phyloP scores from a whole-genome alignment of 73 alveolate species.

The Uronychia setigera region DNA sequence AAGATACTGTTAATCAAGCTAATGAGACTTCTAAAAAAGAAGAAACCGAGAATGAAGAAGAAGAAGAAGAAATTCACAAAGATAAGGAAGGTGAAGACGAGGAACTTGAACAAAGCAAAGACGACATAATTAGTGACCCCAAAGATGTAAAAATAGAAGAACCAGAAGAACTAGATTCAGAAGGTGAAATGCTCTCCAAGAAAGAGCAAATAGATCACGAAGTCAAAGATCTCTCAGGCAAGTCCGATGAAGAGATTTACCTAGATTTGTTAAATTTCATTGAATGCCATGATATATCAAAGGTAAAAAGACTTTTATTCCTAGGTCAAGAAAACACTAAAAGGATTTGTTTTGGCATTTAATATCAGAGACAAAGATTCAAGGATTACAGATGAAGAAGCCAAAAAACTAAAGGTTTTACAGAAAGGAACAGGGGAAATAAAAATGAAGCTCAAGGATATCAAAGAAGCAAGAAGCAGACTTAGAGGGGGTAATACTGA shows the following conservation, averaged over 20 bases:
- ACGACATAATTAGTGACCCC: neutral
- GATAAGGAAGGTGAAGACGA: constrained; percentile 20
- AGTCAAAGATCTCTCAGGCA: neutral
- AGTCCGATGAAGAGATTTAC: neutral
- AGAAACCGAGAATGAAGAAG: neutral
- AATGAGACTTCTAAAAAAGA: constrained; percentile 16
- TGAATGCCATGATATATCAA: neutral
- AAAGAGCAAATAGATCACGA: neutral
- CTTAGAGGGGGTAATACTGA: no score
- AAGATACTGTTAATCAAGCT: constrained; percentile 2
- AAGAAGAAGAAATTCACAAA: constrained; percentile 13
- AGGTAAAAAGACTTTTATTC: neutral
- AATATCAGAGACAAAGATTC: constrained; percentile 2
- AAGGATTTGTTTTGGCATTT: constrained; percentile 12
- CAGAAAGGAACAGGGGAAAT: neutral
- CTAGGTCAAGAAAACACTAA: neutral
- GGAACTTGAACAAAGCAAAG: constrained; percentile 25
- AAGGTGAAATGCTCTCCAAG: neutral
- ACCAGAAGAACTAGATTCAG: neutral
- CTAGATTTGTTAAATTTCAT: neutral
- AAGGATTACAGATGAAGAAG: neutral
- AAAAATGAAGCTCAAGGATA: neutral
- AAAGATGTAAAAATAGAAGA: constrained; percentile 12
- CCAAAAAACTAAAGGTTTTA: neutral
- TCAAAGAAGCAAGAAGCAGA: neutral